Conservation (phyloP, 805 yeast genomes). For the Kazachstania viticola region DNA sequence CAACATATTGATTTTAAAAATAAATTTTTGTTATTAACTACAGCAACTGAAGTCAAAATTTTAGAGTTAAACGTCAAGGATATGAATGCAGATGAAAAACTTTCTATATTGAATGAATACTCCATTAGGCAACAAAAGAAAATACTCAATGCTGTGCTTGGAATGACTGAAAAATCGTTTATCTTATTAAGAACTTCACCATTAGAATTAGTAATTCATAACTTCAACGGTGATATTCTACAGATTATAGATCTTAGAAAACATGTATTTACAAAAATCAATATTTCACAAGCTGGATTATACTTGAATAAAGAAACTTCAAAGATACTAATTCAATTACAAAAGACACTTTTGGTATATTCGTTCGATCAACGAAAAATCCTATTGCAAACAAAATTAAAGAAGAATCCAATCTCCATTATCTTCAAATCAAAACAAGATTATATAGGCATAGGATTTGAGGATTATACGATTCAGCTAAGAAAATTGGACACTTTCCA, state of each 20-base stretch:
- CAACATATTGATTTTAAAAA: slow-evolving; percentile 18
- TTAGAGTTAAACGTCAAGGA: slow-evolving; percentile 8
- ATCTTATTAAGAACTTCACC: slow-evolving; percentile 16
- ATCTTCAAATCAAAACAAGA: slow-evolving; percentile 9
- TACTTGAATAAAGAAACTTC: slow-evolving; percentile 21
- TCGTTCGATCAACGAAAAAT: slow-evolving; percentile 24
- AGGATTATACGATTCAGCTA: slow-evolving; percentile 16
- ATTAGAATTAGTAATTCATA: slow-evolving; percentile 16
- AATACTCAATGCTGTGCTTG: slow-evolving; percentile 14
- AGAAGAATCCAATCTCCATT: slow-evolving; percentile 5
- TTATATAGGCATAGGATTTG: slow-evolving; percentile 10
- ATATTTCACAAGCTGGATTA: slow-evolving; percentile 4
- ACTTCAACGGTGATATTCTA: slow-evolving; percentile 18
- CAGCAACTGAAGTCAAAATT: slow-evolving; percentile 7
- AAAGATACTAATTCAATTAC: slow-evolving; percentile 19
- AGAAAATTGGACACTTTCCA: slow-evolving; percentile 14
- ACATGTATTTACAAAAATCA: slow-evolving; percentile 4
- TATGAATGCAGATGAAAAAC: slow-evolving; percentile 1
- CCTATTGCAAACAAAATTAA: slow-evolving; percentile 8
- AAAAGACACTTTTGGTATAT: slow-evolving; percentile 14
- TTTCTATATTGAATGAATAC: slow-evolving; percentile 8
- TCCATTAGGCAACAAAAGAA: slow-evolving; percentile 4
- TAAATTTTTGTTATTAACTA: slow-evolving; percentile 18
- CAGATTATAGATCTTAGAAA: slow-evolving; percentile 15
- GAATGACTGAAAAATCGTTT: slow-evolving; percentile 26